These are phyloP conservation scores for Oryza punctata DNA, from an alignment of 176 grass and related monocot species.

Conservation along the genomic window DNA sequence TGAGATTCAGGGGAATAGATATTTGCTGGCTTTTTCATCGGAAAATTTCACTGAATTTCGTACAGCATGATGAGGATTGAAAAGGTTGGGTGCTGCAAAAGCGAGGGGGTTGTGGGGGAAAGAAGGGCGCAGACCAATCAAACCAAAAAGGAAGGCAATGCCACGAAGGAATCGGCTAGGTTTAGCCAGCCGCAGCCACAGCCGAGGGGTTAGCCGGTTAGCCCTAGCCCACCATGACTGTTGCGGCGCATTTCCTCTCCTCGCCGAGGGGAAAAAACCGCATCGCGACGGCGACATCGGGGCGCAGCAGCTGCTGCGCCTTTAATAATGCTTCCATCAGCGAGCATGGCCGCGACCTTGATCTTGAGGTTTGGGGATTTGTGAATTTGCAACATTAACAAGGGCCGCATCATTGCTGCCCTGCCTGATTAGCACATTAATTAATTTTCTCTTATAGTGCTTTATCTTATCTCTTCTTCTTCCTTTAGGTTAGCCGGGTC, in stretches of 20 bases:
- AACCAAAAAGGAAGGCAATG: slow-evolving; percentile 33
- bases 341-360: background rate
- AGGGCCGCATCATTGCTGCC: slow-evolving; percentile 25
- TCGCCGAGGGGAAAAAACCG: background rate
- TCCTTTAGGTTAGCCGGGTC: slow-evolving; percentile 43
- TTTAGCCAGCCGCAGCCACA: background rate
- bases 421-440: slow-evolving; percentile 43
- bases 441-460: slow-evolving; percentile 38
- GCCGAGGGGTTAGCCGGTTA: too few relatives aligned
- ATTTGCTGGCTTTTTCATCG: background rate
- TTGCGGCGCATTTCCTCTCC: slow-evolving; percentile 30
- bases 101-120: slow-evolving; percentile 6
- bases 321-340: slow-evolving; percentile 56
- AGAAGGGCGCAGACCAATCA: slow-evolving; percentile 41
- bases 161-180: slow-evolving; percentile 56
- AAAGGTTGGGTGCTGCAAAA: slow-evolving; percentile 34
- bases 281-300: slow-evolving; percentile 19
- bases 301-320: background rate
- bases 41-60: background rate
- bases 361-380: slow-evolving; percentile 16
- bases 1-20: background rate
- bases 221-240: slow-evolving; percentile 28
- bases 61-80: slow-evolving; percentile 31
- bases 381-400: background rate
- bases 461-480: slow-evolving; percentile 72